Base-by-base conservation (phyloP, 192 early-diverging fungal genomes). In the Gryganskiella cystojenkinii region DNA sequence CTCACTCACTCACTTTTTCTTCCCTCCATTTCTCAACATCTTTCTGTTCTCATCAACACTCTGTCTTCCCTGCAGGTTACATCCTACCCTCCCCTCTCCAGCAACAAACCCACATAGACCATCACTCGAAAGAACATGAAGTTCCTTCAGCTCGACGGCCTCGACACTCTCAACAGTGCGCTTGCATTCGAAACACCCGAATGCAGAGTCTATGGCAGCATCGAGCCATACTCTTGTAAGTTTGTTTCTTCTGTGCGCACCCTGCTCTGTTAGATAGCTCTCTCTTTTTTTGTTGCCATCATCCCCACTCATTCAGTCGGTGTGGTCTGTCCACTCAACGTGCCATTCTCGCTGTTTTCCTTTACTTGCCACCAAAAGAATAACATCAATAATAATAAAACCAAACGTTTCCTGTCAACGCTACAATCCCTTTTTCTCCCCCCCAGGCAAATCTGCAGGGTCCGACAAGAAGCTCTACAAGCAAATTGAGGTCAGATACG, bases 191-290 rank as follows among this genome's bases (percentile, higher is more conserved):
- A 95, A 49, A 93, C 92, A 30, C 87, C 92, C 44, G 96, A 99
- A 81, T 90, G 89, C 76, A 85, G 84, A 80, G 85, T 97, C 24
- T 84, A 90, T 61, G 95, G 94, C 34, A 83, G 95, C 65, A 78
- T 97, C 27, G 97, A 99, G 83, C 91, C 94, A 25, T 99, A 99
- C 75, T 94, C 95, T 40, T 97, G 95, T 95, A 93, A 89, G 91
- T 34, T 33, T 19, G 19, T 31, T 43, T 30, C 25, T 19, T 31
- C 33, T 31, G 30, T 54, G 28, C 52, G n/a, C n/a, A n/a, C n/a
- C n/a, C n/a, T n/a, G n/a, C n/a, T 61, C 37, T 28, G 19, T 30
- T n/a, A 13, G 20, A 11, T 56, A 15, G 10, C 33, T 22, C 15
- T 22, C 35, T 20, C 20, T n/a, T 40, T 44, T 45, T 60, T 22